Evolutionary conservation across 345 rosid species (phyloP).

Genomic region (Brassica incana): DNA sequence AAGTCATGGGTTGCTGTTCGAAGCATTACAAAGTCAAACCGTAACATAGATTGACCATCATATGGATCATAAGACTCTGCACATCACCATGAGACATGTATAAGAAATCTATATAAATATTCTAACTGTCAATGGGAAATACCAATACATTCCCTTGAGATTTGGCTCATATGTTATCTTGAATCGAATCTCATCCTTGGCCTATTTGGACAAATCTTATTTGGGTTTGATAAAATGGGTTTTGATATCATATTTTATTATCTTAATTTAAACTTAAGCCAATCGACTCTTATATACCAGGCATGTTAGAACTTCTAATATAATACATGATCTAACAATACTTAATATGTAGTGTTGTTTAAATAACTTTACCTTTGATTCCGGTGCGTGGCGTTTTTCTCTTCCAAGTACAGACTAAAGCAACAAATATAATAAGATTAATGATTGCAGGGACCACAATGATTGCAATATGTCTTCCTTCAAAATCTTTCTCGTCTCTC

Average conservation of each 20-base stretch:
- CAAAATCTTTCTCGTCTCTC: conserved; percentile 10
- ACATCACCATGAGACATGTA: not conserved
- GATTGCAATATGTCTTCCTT: conserved; percentile 25
- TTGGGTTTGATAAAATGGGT: not conserved
- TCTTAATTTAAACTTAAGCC: not conserved
- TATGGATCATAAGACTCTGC: not conserved
- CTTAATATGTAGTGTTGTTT: not conserved
- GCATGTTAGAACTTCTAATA: not conserved
- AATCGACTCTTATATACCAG: not conserved
- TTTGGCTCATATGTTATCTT: not conserved
- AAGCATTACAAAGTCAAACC: not conserved
- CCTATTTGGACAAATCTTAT: not conserved
- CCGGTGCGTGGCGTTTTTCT: conserved; percentile 6
- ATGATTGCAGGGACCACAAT: conserved; percentile 33
- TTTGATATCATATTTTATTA: not conserved
- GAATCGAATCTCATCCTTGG: not conserved
- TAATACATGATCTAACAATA: not conserved
- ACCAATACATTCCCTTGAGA: not conserved
- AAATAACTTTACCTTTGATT: conserved; percentile 19
- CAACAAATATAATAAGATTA: conserved; percentile 10
- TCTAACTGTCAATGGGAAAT: not conserved
- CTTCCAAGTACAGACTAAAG: conserved; percentile 18
- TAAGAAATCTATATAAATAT: not conserved
- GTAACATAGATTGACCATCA: not conserved
- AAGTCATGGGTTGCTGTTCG: not conserved